phyloP scores from a whole-genome alignment of 2,329 filamentous ascomycete genomes.

The Colletotrichum tanaceti region DNA sequence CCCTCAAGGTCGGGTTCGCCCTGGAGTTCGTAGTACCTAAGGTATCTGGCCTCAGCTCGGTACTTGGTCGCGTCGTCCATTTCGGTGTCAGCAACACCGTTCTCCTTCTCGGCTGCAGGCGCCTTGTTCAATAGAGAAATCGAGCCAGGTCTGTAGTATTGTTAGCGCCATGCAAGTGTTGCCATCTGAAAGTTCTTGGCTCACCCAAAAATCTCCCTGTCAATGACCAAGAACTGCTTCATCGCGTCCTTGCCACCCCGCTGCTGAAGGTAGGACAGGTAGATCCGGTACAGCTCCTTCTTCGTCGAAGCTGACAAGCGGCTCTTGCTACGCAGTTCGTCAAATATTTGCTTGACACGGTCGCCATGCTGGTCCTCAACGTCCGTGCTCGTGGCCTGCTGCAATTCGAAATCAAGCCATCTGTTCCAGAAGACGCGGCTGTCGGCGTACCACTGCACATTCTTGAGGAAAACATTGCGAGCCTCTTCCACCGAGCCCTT shows the following conservation, averaged over 20 bases:
- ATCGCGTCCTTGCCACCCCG: constrained; percentile 85
- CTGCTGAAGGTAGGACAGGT: constrained; percentile 86
- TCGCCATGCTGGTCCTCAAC: constrained; percentile 74
- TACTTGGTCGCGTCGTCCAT: constrained; percentile 63
- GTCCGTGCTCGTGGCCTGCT: constrained; percentile 77
- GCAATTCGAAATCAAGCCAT: constrained; percentile 89
- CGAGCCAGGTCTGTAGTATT: constrained; percentile 56
- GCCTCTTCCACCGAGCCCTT: constrained; percentile 85
- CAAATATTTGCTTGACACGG: constrained; percentile 83
- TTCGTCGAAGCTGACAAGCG: constrained; percentile 74
- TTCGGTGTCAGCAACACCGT: constrained; percentile 55
- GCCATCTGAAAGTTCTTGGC: constrained; percentile 44
- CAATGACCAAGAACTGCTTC: constrained; percentile 85
- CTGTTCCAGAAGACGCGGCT: constrained; percentile 90
- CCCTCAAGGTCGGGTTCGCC: constrained; percentile 58
- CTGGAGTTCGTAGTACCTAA: constrained; percentile 66
- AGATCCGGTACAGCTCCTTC: constrained; percentile 80
- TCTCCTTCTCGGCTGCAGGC: constrained; percentile 57
- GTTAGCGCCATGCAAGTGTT: background rate
- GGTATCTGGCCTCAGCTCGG: constrained; percentile 64
- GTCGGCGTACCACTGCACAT: constrained; percentile 85
- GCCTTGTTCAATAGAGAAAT: constrained; percentile 56
- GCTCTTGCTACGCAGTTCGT: constrained; percentile 79
- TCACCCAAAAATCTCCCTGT: constrained; percentile 88
- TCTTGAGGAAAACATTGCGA: constrained; percentile 83